Evolutionary conservation across 768 basidiomycete species (phyloP).

Genomic region (Boletus bicolor): DNA sequence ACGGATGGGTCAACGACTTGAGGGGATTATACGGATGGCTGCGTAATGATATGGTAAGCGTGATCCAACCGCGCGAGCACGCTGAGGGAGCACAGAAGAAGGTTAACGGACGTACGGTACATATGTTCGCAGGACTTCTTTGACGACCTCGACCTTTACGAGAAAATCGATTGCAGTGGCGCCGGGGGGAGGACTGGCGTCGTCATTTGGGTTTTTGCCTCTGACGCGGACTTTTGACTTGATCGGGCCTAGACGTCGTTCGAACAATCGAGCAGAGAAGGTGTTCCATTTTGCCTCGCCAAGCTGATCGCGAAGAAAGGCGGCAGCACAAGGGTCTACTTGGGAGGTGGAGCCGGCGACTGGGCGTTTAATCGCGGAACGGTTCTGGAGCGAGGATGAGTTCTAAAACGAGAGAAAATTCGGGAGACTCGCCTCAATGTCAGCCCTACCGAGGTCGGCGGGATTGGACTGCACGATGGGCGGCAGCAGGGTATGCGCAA

Average conservation of each 20-base stretch:
- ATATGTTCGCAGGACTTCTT: constrained; percentile 45
- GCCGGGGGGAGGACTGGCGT: constrained; percentile 29
- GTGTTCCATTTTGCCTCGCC: constrained; percentile 43
- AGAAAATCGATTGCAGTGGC: constrained; percentile 50
- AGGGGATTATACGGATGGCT: constrained; percentile 54
- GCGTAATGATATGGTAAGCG: constrained; percentile 26
- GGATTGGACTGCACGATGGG: constrained; percentile 36
- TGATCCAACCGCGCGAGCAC: constrained; percentile 8
- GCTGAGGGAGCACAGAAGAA: constrained; percentile 3
- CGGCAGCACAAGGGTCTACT: constrained; percentile 43
- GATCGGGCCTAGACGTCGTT: constrained; percentile 40
- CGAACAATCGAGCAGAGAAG: constrained; percentile 46
- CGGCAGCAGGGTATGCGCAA: constrained; percentile 31
- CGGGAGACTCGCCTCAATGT: constrained; percentile 21
- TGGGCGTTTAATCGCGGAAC: constrained; percentile 26
- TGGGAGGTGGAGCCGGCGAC: constrained; percentile 23
- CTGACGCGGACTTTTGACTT: constrained; percentile 36
- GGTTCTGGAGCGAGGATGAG: constrained; percentile 26
- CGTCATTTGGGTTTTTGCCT: constrained; percentile 29
- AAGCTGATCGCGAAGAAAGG: constrained; percentile 43
- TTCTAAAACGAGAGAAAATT: background rate
- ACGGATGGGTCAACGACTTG: constrained; percentile 45
- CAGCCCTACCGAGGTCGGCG: constrained; percentile 23
- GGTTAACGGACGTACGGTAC: constrained; percentile 41
- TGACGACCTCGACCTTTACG: constrained; percentile 51